Percentiles rank a stretch among this genome's conserved stretches.
Conservation (phyloP, 352 stramenopile genomes). For the Phytophthora hibernalis region DNA sequence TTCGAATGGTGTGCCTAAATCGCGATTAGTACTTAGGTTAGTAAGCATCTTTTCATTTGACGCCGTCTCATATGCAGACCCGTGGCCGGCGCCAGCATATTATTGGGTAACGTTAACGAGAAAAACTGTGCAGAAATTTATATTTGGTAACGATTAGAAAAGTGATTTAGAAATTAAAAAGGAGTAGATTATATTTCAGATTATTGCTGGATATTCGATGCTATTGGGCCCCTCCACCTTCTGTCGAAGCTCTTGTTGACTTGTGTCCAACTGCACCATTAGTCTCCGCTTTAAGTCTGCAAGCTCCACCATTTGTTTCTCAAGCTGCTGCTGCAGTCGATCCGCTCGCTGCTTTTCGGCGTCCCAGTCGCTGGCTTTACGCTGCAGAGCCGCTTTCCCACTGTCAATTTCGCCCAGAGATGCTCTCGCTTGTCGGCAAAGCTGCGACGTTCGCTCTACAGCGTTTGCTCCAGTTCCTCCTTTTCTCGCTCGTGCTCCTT, state of each 20-base stretch:
- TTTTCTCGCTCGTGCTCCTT: neutral
- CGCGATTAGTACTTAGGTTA: too few species aligned
- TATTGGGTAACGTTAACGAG: too few species aligned
- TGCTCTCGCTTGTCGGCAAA: slow-evolving; percentile 6
- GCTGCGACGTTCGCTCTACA: neutral
- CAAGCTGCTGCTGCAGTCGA: neutral
- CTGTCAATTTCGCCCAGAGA: neutral
- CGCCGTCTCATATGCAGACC: too few species aligned
- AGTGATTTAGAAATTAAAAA: too few species aligned
- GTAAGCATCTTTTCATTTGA: too few species aligned
- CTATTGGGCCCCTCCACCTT: too few species aligned
- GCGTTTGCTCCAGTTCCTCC: neutral
- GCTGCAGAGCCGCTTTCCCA: neutral
- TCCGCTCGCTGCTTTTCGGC: neutral
- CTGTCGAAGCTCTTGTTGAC: neutral
- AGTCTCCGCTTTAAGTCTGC: neutral
- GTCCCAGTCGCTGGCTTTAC: neutral
- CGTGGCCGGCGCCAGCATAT: too few species aligned
- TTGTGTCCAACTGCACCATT: neutral
- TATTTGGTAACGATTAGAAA: too few species aligned
- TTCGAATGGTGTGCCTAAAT: too few species aligned
- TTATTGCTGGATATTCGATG: too few species aligned
- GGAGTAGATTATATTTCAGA: too few species aligned
- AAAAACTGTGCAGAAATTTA: too few species aligned
- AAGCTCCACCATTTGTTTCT: neutral